Base-by-base conservation (phyloP, 75 land plant genomes). In the Picea glauca region DNA sequence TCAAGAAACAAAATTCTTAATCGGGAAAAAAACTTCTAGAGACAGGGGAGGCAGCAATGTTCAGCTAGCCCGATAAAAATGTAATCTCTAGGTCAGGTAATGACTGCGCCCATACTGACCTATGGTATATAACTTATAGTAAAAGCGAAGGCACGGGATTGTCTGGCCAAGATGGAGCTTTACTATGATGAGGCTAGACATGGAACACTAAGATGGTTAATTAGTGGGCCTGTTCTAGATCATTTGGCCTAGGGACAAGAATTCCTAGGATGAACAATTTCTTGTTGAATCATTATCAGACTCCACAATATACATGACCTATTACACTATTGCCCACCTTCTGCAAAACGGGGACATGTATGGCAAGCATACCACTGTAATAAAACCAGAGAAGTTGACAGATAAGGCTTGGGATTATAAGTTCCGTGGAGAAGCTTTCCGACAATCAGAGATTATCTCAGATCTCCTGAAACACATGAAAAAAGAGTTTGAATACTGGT, bases 221-320 rank as follows among this genome's bases (percentile, higher is more conserved):
- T 38, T 96, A 93, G 79, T 96, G 96, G 96, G 96, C 98, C 7
- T 93, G 96, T 76, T 96, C 98, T 23, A 68, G 98, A n/a, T 93
- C 93, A 12, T 93, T 95, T 86, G 98, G 96, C 8, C 86, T 95
- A 40, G 98, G 98, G 20, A 93, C 96, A 20, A 90, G 90, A 40
- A 75, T 95, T 73, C 98, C 96, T 93, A 96, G 96, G 98, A 95
- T 68, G 89, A 87, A 50, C 85, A 92, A 63, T 95, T 91, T 58
- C 84, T 95, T 58, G 92, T 95, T 3, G 98, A 95, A 68, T 95
- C 95, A 20, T 83, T 95, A 21, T 95, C 95, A 32, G 98, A 95
- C 74, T 93, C 93, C 0, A 95, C 95, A 18, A 85, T 92, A 5
- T 95, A 95, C 84, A 95, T 95, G 98, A 94, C 98, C 98, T 92